phyloP scores from a whole-genome alignment of 305 asterid genomes.

The Solanum aculeatissimum region DNA sequence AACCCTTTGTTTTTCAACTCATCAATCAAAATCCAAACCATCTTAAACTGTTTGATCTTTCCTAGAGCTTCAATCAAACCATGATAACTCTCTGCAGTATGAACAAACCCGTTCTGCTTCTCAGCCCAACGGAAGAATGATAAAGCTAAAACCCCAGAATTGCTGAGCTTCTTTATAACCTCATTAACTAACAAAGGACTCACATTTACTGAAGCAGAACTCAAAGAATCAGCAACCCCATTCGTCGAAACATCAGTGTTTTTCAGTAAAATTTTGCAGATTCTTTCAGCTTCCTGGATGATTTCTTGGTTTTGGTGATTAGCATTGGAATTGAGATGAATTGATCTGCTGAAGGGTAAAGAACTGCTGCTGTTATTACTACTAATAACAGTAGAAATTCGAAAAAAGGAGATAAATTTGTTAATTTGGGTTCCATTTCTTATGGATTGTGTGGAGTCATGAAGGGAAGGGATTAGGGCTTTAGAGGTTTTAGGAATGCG shows the following conservation, averaged over 20 bases:
- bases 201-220: conserved; percentile 12
- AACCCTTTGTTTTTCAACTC: conserved; percentile 48
- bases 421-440: neutral
- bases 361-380: neutral
- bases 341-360: neutral
- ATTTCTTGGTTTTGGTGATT: conserved; percentile 6
- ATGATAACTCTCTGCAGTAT: conserved; percentile 48
- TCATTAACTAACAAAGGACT: conserved; percentile 42
- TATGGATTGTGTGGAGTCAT: neutral
- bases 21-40: conserved; percentile 61
- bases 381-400: neutral
- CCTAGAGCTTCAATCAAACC: conserved; percentile 66
- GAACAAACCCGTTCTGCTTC: conserved; percentile 23
- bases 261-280: conserved; percentile 35
- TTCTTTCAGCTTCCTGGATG: conserved; percentile 30
- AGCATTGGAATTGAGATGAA: neutral
- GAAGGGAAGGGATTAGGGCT: neutral
- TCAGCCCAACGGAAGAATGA: conserved; percentile 83
- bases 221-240: conserved; percentile 27
- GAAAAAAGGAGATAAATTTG: neutral
- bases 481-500: conserved; percentile 1
- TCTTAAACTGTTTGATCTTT: conserved; percentile 68
- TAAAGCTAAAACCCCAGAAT: conserved; percentile 53
- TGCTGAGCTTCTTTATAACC: conserved; percentile 57
- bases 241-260: conserved; percentile 15